phyloP scores from a whole-genome alignment of 2,329 filamentous ascomycete species.

The Claviceps humidiphila region DNA sequence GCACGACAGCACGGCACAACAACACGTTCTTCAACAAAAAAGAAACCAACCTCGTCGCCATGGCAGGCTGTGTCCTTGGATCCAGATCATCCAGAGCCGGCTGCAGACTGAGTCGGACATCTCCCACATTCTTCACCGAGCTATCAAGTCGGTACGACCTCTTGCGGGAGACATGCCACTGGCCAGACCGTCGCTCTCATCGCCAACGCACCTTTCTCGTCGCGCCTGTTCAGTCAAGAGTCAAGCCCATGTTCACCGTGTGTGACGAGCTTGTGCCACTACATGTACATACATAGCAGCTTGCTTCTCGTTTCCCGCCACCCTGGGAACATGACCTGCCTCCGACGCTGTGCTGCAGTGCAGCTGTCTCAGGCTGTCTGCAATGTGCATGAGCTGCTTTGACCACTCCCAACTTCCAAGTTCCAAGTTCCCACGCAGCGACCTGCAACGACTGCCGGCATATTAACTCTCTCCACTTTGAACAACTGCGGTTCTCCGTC shows the following conservation, averaged over 20 bases:
- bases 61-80: neutral
- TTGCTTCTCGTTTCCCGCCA: conserved; percentile 26
- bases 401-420: no score
- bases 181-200: neutral
- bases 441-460: neutral
- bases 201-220: neutral
- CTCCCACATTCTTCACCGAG: conserved; percentile 3
- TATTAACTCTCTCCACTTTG: neutral
- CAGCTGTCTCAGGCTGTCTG: conserved; percentile 3
- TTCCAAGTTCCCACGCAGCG: neutral
- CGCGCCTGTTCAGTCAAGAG: conserved; percentile 4
- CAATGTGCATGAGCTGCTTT: neutral
- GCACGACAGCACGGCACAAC: neutral
- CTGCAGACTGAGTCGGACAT: neutral
- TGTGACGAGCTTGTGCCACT: conserved; percentile 15
- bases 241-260: conserved; percentile 10
- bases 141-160: neutral
- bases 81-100: neutral
- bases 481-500: conserved; percentile 1
- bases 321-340: conserved; percentile 38
- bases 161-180: neutral
- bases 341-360: conserved; percentile 19
- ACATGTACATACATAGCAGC: conserved; percentile 2
- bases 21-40: neutral
- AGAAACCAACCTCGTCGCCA: neutral